Evolutionary conservation across 1,139 yeast species (phyloP).

Genomic region (Groenewaldozyma sp.): DNA sequence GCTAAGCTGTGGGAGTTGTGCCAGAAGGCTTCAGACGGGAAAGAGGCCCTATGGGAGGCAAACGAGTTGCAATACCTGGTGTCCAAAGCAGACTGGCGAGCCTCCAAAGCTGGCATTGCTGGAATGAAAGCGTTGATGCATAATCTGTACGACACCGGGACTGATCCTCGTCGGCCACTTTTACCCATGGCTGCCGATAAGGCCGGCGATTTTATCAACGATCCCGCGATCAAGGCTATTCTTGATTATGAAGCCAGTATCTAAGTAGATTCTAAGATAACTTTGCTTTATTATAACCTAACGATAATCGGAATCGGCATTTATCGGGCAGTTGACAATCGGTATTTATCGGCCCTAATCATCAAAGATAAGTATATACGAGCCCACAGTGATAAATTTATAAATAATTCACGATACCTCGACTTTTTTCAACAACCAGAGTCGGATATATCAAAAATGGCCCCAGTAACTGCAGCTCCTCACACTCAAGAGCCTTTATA

Average conservation of each 20-base stretch:
- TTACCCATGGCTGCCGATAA: background rate
- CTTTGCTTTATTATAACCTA: no score
- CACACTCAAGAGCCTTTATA: no score
- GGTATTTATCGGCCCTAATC: no score
- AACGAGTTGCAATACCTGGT: conserved; percentile 3
- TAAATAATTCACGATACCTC: no score
- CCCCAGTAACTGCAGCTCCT: background rate
- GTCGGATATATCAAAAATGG: conserved; percentile 4
- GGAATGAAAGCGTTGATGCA: conserved; percentile 2
- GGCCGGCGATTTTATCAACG: conserved; percentile 1
- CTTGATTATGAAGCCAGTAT: background rate
- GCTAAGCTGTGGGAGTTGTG: conserved; percentile 14
- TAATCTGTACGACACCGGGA: background rate
- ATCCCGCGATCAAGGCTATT: conserved; percentile 1
- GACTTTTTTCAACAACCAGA: no score
- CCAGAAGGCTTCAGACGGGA: background rate
- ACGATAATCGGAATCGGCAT: no score
- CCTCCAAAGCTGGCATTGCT: conserved; percentile 2
- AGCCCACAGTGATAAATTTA: no score
- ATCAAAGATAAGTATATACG: no score
- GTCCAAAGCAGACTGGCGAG: conserved; percentile 4
- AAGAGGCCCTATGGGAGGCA: background rate
- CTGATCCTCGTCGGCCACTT: conserved; percentile 2
- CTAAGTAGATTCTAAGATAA: no score
- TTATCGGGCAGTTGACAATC: no score